Percentiles rank a stretch among this genome's conserved stretches.
Conservation (phyloP, 441 rosid species). For the Daphne laureola region DNA sequence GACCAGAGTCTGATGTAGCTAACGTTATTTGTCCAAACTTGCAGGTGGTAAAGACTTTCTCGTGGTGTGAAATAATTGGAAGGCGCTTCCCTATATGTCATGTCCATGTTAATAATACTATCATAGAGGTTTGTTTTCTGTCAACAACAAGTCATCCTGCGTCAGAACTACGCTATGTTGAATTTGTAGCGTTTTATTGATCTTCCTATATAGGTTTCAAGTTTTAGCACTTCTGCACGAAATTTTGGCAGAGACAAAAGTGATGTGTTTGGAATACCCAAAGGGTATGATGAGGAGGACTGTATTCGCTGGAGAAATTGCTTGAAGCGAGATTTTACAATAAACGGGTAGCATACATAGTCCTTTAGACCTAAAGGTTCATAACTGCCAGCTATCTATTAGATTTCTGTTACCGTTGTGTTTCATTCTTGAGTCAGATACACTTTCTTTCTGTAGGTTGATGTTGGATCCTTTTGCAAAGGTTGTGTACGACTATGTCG, state of each 20-base stretch:
- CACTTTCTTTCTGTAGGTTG: constrained; percentile 44
- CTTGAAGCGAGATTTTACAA: constrained; percentile 81
- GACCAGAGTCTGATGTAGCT: neutral
- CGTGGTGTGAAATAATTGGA: constrained; percentile 69
- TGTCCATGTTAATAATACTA: constrained; percentile 45
- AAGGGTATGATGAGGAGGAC: constrained; percentile 46
- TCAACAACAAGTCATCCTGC: neutral
- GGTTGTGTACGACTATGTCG: constrained; percentile 71
- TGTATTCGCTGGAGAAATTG: constrained; percentile 66
- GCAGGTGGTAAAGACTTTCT: constrained; percentile 58
- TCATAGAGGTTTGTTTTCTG: constrained; percentile 55
- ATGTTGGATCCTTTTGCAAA: constrained; percentile 85
- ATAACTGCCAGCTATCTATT: constrained; percentile 9
- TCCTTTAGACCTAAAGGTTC: constrained; percentile 11
- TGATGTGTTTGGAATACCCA: constrained; percentile 27
- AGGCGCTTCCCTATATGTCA: constrained; percentile 88
- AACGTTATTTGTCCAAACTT: constrained; percentile 3
- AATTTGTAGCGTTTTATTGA: constrained; percentile 2
- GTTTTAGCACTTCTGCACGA: constrained; percentile 58
- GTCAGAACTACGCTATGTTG: neutral
- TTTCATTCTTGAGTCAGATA: constrained; percentile 3
- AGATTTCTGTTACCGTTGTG: neutral
- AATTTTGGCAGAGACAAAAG: constrained; percentile 18
- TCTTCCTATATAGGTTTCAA: constrained; percentile 54
- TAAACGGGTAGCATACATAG: constrained; percentile 53